Conservation (phyloP, 2,329 filamentous ascomycete species). For the Alternaria sp. region DNA sequence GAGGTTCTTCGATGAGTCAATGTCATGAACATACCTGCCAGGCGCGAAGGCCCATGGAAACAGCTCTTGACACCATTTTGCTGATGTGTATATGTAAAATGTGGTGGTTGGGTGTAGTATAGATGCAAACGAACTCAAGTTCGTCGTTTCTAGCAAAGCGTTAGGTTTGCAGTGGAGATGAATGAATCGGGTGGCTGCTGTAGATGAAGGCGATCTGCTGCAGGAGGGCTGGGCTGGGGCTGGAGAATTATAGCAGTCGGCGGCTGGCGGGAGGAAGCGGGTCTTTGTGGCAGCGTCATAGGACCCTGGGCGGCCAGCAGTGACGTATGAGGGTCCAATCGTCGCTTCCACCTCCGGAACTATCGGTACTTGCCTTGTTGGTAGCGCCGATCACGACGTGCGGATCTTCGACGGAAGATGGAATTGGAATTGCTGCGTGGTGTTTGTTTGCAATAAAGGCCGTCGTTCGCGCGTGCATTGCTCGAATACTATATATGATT, state of each 20-base stretch:
- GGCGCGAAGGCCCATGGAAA: constrained; percentile 51
- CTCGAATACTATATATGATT: background rate
- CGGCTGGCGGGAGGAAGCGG: constrained; percentile 32
- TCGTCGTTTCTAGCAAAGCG: constrained; percentile 14
- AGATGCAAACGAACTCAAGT: background rate
- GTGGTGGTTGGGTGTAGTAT: constrained; percentile 7
- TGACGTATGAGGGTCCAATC: constrained; percentile 12
- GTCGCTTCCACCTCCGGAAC: constrained; percentile 10
- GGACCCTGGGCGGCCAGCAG: constrained; percentile 24
- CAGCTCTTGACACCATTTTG: constrained; percentile 50
- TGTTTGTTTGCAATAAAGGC: background rate
- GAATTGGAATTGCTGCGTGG: background rate
- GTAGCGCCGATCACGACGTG: constrained; percentile 11
- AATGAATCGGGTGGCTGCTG: background rate
- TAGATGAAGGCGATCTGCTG: constrained; percentile 6
- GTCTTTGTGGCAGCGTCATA: constrained; percentile 24
- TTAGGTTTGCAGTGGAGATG: constrained; percentile 10
- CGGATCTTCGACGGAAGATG: background rate
- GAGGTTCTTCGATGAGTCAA: background rate
- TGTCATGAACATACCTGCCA: constrained; percentile 45
- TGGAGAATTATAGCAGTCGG: constrained; percentile 23
- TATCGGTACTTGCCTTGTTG: constrained; percentile 14
- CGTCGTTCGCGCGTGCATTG: background rate
- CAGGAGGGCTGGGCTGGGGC: background rate
- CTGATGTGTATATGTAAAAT: constrained; percentile 9